Evolutionary conservation across 768 basidiomycete genomes (phyloP).

Genomic region (Suillus placidus): DNA sequence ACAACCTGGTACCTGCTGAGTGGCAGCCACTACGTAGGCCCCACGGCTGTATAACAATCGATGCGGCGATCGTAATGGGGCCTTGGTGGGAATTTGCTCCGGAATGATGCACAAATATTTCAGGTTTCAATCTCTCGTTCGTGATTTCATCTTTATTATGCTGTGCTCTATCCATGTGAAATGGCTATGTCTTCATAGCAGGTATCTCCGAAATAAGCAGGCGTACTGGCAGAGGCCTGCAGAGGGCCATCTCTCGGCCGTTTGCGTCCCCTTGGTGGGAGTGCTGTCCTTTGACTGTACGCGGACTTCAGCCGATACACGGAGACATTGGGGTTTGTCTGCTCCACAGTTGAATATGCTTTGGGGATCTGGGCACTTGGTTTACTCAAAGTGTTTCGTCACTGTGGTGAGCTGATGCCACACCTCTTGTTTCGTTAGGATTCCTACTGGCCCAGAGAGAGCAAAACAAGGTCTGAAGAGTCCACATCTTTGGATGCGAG

Average conservation of each 20-base stretch:
- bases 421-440: background rate
- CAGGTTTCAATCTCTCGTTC: background rate
- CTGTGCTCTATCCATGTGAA: background rate
- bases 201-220: background rate
- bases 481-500: background rate
- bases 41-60: background rate
- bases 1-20: background rate
- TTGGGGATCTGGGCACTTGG: background rate
- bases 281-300: too few species aligned
- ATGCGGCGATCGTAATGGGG: background rate
- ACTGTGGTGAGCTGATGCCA: background rate
- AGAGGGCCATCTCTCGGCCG: background rate
- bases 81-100: background rate
- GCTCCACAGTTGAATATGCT: background rate
- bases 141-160: constrained; percentile 2
- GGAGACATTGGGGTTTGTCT: background rate
- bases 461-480: background rate
- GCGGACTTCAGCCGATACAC: background rate
- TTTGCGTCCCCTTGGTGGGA: background rate
- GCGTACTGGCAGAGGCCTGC: background rate
- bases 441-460: too few species aligned
- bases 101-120: background rate
- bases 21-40: background rate
- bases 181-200: background rate
- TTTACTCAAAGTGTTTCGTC: background rate